These are phyloP conservation scores for Omphalea diandra DNA, from an alignment of 441 rosid species.

Conservation along the genomic window DNA sequence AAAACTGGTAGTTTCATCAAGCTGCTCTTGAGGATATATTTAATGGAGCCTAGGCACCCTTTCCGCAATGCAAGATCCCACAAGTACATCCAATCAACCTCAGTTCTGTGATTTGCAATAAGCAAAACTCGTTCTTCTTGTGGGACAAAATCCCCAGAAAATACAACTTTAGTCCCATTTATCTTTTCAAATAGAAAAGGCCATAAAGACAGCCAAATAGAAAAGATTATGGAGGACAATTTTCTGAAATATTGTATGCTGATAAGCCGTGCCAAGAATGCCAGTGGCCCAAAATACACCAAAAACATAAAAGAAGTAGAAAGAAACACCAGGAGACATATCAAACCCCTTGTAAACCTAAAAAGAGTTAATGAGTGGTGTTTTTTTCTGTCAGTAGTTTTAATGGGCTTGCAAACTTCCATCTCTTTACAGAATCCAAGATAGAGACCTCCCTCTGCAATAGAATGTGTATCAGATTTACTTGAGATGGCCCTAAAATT, in stretches of 20 bases:
- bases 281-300: constrained; percentile 61
- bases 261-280: constrained; percentile 50
- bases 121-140: constrained; percentile 66
- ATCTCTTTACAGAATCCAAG: constrained; percentile 40
- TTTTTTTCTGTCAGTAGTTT: constrained; percentile 43
- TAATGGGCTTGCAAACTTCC: constrained; percentile 49
- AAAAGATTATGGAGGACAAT: constrained; percentile 58
- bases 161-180: constrained; percentile 71
- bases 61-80: constrained; percentile 95
- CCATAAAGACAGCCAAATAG: constrained; percentile 89
- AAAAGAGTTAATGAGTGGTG: constrained; percentile 61
- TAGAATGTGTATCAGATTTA: constrained; percentile 7
- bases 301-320: constrained; percentile 83
- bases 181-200: constrained; percentile 88
- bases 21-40: constrained; percentile 91
- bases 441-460: constrained; percentile 24
- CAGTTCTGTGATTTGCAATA: constrained; percentile 90
- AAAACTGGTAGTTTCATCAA: constrained; percentile 90
- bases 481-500: background rate
- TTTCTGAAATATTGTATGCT: constrained; percentile 66
- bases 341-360: constrained; percentile 65
- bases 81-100: constrained; percentile 98
- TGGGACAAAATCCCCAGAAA: constrained; percentile 75
- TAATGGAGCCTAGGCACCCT: constrained; percentile 73
- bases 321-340: constrained; percentile 67